Percentiles rank a stretch among this genome's conserved stretches.
These are phyloP conservation scores for Capronia coronata DNA, from an alignment of 2,329 filamentous ascomycete genomes.

Conservation along the genomic window DNA sequence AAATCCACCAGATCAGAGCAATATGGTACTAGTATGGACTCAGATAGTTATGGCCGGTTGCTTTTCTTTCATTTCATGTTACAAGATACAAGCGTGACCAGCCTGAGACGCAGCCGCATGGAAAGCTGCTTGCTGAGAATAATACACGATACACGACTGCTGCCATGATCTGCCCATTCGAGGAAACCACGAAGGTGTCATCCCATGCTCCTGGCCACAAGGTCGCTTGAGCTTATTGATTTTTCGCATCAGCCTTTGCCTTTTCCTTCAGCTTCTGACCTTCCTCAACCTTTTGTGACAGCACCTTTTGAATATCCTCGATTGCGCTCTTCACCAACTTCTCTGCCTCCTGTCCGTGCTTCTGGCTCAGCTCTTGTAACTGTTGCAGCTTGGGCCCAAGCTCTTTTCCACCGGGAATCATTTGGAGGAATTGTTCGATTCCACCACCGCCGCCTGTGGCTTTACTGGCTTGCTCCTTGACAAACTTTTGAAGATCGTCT, in stretches of 20 bases:
- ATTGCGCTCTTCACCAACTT: slow-evolving; percentile 63
- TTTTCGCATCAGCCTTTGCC: slow-evolving; percentile 28
- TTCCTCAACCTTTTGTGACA: slow-evolving; percentile 40
- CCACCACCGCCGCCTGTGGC: slow-evolving; percentile 39
- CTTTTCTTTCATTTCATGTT: background rate
- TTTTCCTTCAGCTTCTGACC: slow-evolving; percentile 54
- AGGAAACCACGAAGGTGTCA: background rate
- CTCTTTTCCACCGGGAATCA: slow-evolving; percentile 58
- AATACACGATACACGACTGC: background rate
- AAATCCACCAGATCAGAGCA: background rate
- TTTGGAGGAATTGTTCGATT: slow-evolving; percentile 57
- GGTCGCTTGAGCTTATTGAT: background rate
- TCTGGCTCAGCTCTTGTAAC: slow-evolving; percentile 57
- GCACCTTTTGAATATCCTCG: slow-evolving; percentile 43
- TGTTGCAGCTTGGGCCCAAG: slow-evolving; percentile 61
- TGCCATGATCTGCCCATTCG: background rate
- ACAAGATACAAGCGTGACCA: background rate
- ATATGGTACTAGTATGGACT: too few relatives aligned
- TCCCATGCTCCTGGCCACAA: background rate
- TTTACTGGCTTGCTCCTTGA: slow-evolving; percentile 54
- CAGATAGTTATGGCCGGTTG: too few relatives aligned
- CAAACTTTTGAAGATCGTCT: slow-evolving; percentile 54
- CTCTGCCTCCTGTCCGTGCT: slow-evolving; percentile 64
- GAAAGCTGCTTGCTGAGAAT: background rate
- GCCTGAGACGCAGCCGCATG: background rate